phyloP scores from a whole-genome alignment of 257 asterid species.

The Solanum gandarillasii region DNA sequence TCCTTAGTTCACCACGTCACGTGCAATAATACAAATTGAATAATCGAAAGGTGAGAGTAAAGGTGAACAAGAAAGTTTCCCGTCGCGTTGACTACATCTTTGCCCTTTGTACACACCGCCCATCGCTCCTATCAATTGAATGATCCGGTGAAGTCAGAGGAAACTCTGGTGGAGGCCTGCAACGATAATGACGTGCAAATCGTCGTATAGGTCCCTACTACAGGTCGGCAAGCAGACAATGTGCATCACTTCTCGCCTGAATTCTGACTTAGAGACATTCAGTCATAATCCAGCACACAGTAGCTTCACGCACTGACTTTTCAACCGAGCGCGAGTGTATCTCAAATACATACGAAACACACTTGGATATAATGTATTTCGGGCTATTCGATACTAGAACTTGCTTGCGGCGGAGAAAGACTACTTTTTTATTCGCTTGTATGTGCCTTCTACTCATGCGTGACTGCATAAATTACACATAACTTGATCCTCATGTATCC shows the following conservation, averaged over 20 bases:
- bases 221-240: too few species aligned
- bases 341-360: not conserved
- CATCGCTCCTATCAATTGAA: not conserved
- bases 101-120: not conserved
- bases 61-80: too few species aligned
- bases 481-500: not conserved
- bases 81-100: not conserved
- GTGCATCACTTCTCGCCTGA: too few species aligned
- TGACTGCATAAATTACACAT: not conserved
- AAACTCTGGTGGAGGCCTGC: slow-evolving; percentile 56
- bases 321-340: too few species aligned
- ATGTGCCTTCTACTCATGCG: not conserved
- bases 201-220: slow-evolving; percentile 2
- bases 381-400: too few species aligned
- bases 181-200: slow-evolving; percentile 44
- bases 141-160: slow-evolving; percentile 25
- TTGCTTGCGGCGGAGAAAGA: rapidly evolving
- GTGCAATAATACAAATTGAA: too few species aligned
- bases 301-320: too few species aligned
- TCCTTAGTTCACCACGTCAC: too few species aligned
- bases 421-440: not conserved
- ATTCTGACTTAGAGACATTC: too few species aligned
- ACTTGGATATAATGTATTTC: too few species aligned
- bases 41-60: too few species aligned
- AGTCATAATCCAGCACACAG: too few species aligned